Evolutionary conservation across 2,329 filamentous ascomycete genomes (phyloP).

Genomic region (Lachnellula occidentalis): DNA sequence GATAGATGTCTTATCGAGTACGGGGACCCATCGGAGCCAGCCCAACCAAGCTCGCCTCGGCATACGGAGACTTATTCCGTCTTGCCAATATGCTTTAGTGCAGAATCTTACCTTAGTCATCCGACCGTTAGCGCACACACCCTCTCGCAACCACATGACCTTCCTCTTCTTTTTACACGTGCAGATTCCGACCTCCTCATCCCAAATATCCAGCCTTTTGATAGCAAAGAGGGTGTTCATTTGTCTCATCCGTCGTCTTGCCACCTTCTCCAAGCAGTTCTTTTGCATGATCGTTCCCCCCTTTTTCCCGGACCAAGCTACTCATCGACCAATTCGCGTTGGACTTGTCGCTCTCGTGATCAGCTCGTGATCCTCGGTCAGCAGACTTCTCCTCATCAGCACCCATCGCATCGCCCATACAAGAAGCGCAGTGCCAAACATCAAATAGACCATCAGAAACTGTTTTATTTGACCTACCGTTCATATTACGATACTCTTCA

Average conservation of each 20-base stretch:
- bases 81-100: too few relatives aligned
- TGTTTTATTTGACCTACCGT: conserved; percentile 4
- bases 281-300: background rate
- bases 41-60: background rate
- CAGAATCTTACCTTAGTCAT: background rate
- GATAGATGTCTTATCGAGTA: background rate
- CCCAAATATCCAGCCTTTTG: conserved; percentile 5
- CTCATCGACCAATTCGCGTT: conserved; percentile 10
- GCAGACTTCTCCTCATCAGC: conserved; percentile 16
- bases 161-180: conserved; percentile 4
- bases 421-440: conserved; percentile 5
- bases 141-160: conserved; percentile 2
- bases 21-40: background rate
- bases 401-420: conserved; percentile 13
- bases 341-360: conserved; percentile 20
- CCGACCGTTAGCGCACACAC: background rate
- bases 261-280: conserved; percentile 2
- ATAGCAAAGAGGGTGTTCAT: conserved; percentile 14
- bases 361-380: conserved; percentile 17
- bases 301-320: background rate
- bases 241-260: conserved; percentile 8
- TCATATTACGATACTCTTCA: conserved; percentile 1
- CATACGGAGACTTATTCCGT: background rate
- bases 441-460: conserved; percentile 5
- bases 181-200: conserved; percentile 2